These are phyloP conservation scores for Pittosporum tobira DNA, from an alignment of 129 eudicot genomes.

Conservation along the genomic window DNA sequence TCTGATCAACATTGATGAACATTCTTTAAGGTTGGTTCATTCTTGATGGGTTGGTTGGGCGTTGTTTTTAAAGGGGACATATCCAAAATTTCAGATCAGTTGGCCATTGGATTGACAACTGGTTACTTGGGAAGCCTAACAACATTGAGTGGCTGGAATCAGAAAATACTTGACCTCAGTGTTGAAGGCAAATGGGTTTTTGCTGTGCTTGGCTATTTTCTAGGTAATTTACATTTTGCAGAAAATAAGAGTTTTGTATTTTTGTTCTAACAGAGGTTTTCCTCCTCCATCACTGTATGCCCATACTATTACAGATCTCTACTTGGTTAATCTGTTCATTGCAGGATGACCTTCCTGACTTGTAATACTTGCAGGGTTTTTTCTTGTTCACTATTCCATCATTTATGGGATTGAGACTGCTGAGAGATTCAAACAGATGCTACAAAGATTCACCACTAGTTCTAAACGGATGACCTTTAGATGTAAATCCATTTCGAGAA, in stretches of 20 bases:
- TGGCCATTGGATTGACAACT: slow-evolving; percentile 78
- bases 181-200: slow-evolving; percentile 67
- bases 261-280: background rate
- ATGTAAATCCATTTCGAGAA: slow-evolving; percentile 9
- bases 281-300: background rate
- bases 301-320: background rate
- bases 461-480: slow-evolving; percentile 1
- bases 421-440: slow-evolving; percentile 42
- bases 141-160: slow-evolving; percentile 98
- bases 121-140: slow-evolving; percentile 94
- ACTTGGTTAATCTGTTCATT: background rate
- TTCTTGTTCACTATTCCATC: slow-evolving; percentile 64
- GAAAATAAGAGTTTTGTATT: background rate
- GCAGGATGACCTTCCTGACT: background rate
- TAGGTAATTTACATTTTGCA: slow-evolving; percentile 36
- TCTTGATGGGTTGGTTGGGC: slow-evolving; percentile 97
- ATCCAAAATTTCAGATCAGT: slow-evolving; percentile 49
- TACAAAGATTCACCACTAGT: slow-evolving; percentile 15
- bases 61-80: slow-evolving; percentile 65
- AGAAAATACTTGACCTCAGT: slow-evolving; percentile 86
- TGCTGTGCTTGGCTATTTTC: slow-evolving; percentile 47
- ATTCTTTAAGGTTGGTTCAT: slow-evolving; percentile 64
- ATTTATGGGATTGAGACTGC: slow-evolving; percentile 69
- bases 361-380: slow-evolving; percentile 42
- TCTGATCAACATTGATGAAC: background rate